Base-by-base conservation (phyloP, 2,329 filamentous ascomycete genomes). In the Zymoseptoria passerinii region DNA sequence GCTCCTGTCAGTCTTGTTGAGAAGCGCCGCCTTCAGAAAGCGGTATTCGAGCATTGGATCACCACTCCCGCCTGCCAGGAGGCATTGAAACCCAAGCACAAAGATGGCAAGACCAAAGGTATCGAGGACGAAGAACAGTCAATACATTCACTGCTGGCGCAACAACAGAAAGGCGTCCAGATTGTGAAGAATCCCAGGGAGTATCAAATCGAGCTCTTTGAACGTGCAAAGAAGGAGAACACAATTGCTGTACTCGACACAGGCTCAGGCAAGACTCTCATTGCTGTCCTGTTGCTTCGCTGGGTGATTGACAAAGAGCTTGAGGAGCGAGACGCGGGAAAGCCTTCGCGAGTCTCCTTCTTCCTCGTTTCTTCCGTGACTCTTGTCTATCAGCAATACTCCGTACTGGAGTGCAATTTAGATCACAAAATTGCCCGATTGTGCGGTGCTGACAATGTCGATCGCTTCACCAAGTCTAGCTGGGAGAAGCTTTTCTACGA, bases 241-340 rank as follows among this genome's bases (percentile, higher is more conserved):
- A 88, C 87, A 7, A 95, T 99, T 65, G 92, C 94, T 0, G 94
- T 99, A 0, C 80, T 97, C 1, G 91, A 95, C 68, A 96, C 92
- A n/a, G 90, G 94, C 10, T 91, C 90, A 3, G 94, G 94, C 2
- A 99, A 99, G 75, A 99, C 94, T 0, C 78, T 96, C n/a, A 96
- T 99, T 66, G 92, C 94, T 0, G 91, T 90, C 0, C 80, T 97
- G 2, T 79, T 99, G 4, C 80, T 97, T 23, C 84, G 86, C 48
- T 83, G 95, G 71, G 80, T 84, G 8, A 80, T 97, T 28, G 84
- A 90, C 48, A 78, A 86, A 59, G 94, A 99, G 71, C 75, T 96
- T 1, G 85, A 89, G 61, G 76, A 84, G 63, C 83, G 91, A 48
- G 80, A 78, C 0, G 67, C 74, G 1, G 87, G 87, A 1, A 78